Percentiles rank a stretch among this genome's conserved stretches.
phyloP scores from a whole-genome alignment of 768 basidiomycete species.

The Phlebiopsis flavidoalba region DNA sequence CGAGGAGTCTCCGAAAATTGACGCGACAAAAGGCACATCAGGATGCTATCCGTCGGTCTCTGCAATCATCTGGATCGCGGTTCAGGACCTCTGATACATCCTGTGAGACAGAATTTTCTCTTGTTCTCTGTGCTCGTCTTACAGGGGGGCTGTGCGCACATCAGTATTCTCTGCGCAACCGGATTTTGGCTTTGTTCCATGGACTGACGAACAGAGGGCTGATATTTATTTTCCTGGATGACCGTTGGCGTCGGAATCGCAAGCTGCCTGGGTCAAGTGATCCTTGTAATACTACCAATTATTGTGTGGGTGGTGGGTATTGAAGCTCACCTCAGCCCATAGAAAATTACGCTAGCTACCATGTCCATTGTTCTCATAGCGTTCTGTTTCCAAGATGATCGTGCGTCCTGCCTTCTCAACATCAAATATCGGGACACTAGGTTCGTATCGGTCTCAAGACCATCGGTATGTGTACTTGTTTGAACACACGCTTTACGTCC shows the following conservation, averaged over 20 bases:
- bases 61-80: slow-evolving; percentile 60
- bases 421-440: slow-evolving; percentile 50
- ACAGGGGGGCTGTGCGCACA: neutral
- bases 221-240: slow-evolving; percentile 61
- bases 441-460: too few relatives aligned
- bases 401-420: slow-evolving; percentile 55
- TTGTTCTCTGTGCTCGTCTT: neutral
- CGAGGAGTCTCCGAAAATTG: too few relatives aligned
- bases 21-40: neutral
- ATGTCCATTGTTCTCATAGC: too few relatives aligned
- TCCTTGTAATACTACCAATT: slow-evolving; percentile 47
- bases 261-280: slow-evolving; percentile 55
- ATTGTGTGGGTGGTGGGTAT: neutral
- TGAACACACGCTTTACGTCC: neutral
- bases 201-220: slow-evolving; percentile 53
- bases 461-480: too few relatives aligned
- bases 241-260: slow-evolving; percentile 49
- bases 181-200: slow-evolving; percentile 51
- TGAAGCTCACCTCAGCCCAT: neutral
- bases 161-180: slow-evolving; percentile 50
- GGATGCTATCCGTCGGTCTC: slow-evolving; percentile 31
- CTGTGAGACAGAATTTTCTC: slow-evolving; percentile 36
- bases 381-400: slow-evolving; percentile 75
- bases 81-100: slow-evolving; percentile 52
- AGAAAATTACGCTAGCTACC: slow-evolving; percentile 56